These are phyloP conservation scores for Yarrowia sp. DNA, from an alignment of 805 yeast genomes.

Conservation along the genomic window DNA sequence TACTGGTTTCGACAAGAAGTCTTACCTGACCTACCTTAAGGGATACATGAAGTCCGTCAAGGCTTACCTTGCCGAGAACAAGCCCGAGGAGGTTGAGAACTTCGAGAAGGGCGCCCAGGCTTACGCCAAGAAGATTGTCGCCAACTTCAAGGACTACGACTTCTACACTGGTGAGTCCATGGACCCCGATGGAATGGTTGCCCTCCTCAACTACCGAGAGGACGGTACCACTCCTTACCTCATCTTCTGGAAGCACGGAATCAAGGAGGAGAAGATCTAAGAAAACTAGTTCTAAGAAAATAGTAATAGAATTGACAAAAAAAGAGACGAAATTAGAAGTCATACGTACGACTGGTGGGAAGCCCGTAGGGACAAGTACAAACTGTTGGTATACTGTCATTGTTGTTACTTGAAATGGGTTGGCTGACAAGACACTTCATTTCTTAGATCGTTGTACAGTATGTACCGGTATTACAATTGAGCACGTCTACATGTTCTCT, in stretches of 20 bases:
- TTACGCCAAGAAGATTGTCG: slow-evolving; percentile 95
- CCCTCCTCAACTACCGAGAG: slow-evolving; percentile 99
- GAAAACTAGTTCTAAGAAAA: slow-evolving; percentile 67
- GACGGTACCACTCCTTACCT: slow-evolving; percentile 98
- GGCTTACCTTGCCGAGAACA: slow-evolving; percentile 84
- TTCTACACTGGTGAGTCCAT: slow-evolving; percentile 99
- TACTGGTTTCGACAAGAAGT: slow-evolving; percentile 97
- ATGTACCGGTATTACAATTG: background rate
- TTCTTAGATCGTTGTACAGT: too few species aligned
- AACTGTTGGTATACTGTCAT: too few species aligned
- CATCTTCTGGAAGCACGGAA: slow-evolving; percentile 99
- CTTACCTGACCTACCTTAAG: slow-evolving; percentile 95
- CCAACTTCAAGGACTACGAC: slow-evolving; percentile 98
- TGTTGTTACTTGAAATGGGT: too few species aligned
- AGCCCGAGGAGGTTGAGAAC: slow-evolving; percentile 84
- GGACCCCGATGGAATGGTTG: slow-evolving; percentile 99
- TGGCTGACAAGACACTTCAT: too few species aligned
- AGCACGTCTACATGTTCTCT: background rate
- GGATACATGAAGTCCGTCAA: slow-evolving; percentile 98
- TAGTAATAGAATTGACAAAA: slow-evolving; percentile 25
- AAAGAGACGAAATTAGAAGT: too few species aligned
- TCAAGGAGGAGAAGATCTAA: slow-evolving; percentile 87
- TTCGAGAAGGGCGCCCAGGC: slow-evolving; percentile 98
- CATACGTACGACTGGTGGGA: too few species aligned
- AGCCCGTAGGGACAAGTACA: too few species aligned